Base-by-base conservation (phyloP, 2,329 filamentous ascomycete genomes). In the Penicillium sp. region DNA sequence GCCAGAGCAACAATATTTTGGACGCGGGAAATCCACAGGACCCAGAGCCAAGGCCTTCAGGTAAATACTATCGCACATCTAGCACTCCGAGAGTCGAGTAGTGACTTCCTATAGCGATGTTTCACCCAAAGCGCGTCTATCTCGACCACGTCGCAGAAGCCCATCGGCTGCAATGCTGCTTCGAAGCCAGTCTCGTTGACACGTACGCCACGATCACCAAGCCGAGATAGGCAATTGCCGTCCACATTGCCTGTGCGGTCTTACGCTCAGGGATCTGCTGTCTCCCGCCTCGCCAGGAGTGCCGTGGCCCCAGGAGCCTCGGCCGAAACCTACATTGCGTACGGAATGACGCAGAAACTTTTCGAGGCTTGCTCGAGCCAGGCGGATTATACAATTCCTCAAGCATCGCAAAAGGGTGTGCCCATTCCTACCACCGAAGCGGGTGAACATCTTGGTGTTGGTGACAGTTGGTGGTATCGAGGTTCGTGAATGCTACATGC, bases 401-500 rank as follows among this genome's bases (percentile, higher is more conserved):
- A 86, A 57, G 77, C 82, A 46, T 75, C 81, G 44, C 77, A 86
- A 58, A 85, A 85, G 59, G 81, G 82, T 3, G 82, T 79, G 0
- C 78, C 81, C 42, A 80, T 93, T 46, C 81, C 83, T 25, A 86
- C 83, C 68, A 87, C 87, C 2, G 82, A 81, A 46, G 83, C 86
- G 28, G 91, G 89, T 7, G 88, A 95, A 68, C 89, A 97, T 69
- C 69, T 97, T 42, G 91, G 92, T 13, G 76, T 81, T 23, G 85
- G 85, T 3, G 77, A 78, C 23, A 84, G 86, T 10, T 86, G 84
- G 77, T 96, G 92, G 92, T 89, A 95, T 68, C 77, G 84, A 62
- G 82, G 89, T 93, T 18, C 20, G 49, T 45, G 24, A 31, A n/a
- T 18, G 25, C 9, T n/a, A 27, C 12, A n/a, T 8, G 18, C 6